phyloP scores from a whole-genome alignment of 176 grass and related monocot genomes.

The Saccharum officinarum region DNA sequence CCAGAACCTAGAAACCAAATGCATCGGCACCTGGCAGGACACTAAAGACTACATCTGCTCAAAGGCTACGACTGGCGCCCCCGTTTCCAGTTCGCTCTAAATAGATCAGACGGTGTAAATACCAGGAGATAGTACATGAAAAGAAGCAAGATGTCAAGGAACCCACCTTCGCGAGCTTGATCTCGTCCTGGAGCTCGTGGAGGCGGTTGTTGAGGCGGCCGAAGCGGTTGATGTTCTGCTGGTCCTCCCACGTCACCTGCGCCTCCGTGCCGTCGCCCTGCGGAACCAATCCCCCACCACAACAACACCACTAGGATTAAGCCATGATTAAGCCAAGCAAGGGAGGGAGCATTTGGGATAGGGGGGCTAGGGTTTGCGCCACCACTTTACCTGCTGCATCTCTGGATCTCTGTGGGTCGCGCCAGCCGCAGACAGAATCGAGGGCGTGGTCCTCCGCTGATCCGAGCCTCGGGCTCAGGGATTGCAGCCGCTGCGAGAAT shows the following conservation, averaged over 20 bases:
- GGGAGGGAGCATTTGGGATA: not conserved
- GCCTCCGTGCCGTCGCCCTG: constrained; percentile 92
- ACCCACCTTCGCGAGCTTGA: constrained; percentile 91
- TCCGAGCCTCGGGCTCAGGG: not conserved
- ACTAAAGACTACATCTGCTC: not conserved
- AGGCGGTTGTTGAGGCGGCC: constrained; percentile 95
- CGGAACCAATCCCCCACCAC: not conserved
- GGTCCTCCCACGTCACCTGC: constrained; percentile 98
- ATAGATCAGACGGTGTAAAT: not conserved
- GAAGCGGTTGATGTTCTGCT: constrained; percentile 97
- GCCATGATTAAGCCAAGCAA: not conserved
- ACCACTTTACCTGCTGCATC: constrained; percentile 62
- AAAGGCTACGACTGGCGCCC: not conserved
- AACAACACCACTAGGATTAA: not conserved
- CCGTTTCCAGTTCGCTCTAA: not conserved
- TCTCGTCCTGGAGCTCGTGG: constrained; percentile 88
- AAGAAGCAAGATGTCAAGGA: not conserved
- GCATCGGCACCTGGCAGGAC: not conserved
- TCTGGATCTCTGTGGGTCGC: not conserved
- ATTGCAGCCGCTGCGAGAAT: constrained; percentile 1
- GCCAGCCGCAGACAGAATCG: constrained; percentile 4
- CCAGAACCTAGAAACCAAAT: not conserved
- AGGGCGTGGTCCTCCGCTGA: not conserved
- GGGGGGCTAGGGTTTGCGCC: constrained; percentile 4
- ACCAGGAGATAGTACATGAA: not conserved